Percentiles rank a stretch among this genome's conserved stretches.
Conservation (phyloP, 2,329 filamentous ascomycete species). For the Trichoderma atroviride region DNA sequence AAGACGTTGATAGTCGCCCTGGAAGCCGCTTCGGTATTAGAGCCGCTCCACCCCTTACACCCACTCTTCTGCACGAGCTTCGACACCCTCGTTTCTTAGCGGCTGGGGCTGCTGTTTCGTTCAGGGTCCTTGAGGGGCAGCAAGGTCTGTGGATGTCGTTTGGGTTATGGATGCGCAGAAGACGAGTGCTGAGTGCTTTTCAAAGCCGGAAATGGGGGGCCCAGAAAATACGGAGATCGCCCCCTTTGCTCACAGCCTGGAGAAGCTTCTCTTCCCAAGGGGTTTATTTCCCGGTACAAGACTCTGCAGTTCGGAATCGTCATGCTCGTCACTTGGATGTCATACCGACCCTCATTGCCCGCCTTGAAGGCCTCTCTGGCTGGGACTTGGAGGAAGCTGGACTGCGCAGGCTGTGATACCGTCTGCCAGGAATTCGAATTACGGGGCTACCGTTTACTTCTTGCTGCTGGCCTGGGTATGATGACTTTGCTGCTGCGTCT, state of each 20-base stretch:
- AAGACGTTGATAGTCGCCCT: constrained; percentile 5
- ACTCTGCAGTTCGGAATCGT: constrained; percentile 20
- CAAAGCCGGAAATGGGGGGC: neutral
- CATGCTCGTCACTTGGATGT: constrained; percentile 25
- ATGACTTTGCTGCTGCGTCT: neutral
- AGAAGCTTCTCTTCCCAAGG: neutral
- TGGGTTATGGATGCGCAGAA: neutral
- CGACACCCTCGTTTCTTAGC: neutral
- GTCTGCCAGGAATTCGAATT: constrained; percentile 8
- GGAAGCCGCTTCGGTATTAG: neutral
- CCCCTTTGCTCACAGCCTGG: neutral
- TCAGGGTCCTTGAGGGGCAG: constrained; percentile 23
- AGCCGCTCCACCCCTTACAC: constrained; percentile 8
- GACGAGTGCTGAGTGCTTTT: neutral
- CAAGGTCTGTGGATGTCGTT: constrained; percentile 1
- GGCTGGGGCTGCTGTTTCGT: constrained; percentile 10
- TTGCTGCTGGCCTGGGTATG: neutral
- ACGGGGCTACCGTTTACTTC: neutral
- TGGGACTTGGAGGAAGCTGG: neutral
- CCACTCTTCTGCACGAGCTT: constrained; percentile 21
- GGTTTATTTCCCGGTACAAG: neutral
- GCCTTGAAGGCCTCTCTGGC: neutral
- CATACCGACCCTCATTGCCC: constrained; percentile 3
- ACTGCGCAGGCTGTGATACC: neutral
- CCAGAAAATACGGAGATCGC: neutral